A percentile compares a stretch with the other conserved stretches of the same genome.
Evolutionary conservation across 1,284 basidiomycete genomes (phyloP).

Genomic region (Entoloma clypeatum): DNA sequence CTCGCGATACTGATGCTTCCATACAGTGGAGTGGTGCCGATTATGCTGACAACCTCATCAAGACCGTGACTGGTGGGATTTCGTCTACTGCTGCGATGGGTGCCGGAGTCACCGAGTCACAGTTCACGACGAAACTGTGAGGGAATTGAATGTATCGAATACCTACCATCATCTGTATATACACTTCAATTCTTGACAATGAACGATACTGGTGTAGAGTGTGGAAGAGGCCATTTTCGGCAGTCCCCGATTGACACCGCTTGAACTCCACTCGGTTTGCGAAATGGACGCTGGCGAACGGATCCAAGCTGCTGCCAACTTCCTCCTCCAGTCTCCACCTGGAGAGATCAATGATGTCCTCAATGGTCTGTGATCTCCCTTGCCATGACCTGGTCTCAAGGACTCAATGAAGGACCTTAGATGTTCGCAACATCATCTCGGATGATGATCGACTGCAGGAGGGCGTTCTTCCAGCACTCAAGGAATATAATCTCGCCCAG

Average conservation of each 20-base stretch:
- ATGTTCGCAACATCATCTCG: constrained; percentile 83
- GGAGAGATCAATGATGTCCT: constrained; percentile 96
- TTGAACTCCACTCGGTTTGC: constrained; percentile 1
- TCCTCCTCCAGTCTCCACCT: constrained; percentile 87
- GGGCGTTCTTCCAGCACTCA: constrained; percentile 72
- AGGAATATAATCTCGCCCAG: constrained; percentile 82
- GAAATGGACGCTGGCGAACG: constrained; percentile 59
- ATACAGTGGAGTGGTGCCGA: constrained; percentile 90
- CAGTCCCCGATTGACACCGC: constrained; percentile 15
- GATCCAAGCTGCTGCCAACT: constrained; percentile 67
- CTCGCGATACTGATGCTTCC: constrained; percentile 13
- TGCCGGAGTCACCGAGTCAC: constrained; percentile 87
- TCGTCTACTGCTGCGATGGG: constrained; percentile 97
- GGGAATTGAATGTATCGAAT: constrained; percentile 14
- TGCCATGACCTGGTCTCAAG: constrained; percentile 5
- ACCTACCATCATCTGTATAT: too few species aligned
- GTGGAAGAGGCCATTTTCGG: constrained; percentile 8
- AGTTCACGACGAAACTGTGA: constrained; percentile 70
- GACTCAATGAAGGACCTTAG: constrained; percentile 38
- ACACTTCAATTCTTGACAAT: too few species aligned
- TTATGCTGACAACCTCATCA: constrained; percentile 88
- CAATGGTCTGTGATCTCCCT: constrained; percentile 54
- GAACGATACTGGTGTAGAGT: too few species aligned
- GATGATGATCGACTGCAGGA: constrained; percentile 80
- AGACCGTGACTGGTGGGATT: constrained; percentile 92